phyloP scores from a whole-genome alignment of 441 rosid genomes.

The Mallotus repandus region DNA sequence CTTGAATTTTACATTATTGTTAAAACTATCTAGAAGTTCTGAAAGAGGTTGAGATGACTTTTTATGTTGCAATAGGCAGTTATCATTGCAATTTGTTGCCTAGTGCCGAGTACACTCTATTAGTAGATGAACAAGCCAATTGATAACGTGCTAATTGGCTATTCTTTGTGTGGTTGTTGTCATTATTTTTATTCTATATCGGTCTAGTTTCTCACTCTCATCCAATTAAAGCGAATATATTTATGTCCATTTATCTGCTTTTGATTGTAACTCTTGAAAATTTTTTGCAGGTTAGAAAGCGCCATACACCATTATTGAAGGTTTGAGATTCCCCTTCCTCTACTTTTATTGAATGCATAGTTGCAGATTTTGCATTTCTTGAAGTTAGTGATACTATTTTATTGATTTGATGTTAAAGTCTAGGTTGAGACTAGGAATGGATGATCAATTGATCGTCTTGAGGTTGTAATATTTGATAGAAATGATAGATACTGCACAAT shows the following conservation, averaged over 20 bases:
- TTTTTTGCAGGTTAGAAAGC: conserved; percentile 67
- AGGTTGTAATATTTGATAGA: not conserved
- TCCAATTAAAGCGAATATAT: not conserved
- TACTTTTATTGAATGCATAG: conserved; percentile 1
- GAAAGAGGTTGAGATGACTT: not conserved
- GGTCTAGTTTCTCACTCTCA: not conserved
- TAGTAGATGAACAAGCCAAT: not conserved
- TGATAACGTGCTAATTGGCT: not conserved
- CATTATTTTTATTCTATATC: not conserved
- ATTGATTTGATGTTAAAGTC: not conserved
- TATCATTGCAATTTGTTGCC: not conserved
- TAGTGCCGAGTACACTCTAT: not conserved
- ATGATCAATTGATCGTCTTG: not conserved
- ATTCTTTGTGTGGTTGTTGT: not conserved
- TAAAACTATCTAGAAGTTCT: not conserved
- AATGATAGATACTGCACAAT: not conserved
- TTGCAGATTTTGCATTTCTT: conserved; percentile 7
- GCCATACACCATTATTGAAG: conserved; percentile 73
- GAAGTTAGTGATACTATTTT: not conserved
- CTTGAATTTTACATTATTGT: not conserved
- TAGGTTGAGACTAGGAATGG: conserved; percentile 1
- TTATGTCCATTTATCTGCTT: not conserved
- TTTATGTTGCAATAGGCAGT: not conserved
- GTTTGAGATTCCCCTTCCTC: conserved; percentile 39
- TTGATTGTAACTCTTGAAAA: conserved; percentile 19